A percentile compares a stretch with the other conserved stretches of the same genome.
Conservation (phyloP, 352 stramenopile species). For the Pythium oligandrum region DNA sequence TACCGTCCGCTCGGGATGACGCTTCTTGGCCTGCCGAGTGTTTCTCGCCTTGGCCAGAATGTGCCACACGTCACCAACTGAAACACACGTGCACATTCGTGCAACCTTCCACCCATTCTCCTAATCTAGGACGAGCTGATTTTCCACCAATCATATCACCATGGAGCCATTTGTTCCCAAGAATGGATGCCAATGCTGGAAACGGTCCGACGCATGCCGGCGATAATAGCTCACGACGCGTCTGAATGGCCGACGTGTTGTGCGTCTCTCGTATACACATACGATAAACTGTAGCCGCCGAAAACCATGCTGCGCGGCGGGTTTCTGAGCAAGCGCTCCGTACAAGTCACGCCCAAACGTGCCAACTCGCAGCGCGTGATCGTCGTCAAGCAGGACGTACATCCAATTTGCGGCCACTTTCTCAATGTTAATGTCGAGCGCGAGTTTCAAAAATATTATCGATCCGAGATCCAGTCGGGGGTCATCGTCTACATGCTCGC, state of each 20-base stretch:
- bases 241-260: no score
- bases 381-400: constrained; percentile 36
- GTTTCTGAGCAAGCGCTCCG: constrained; percentile 9
- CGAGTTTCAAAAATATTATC: constrained; percentile 59
- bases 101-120: not conserved
- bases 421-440: constrained; percentile 47
- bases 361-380: constrained; percentile 6
- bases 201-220: no score
- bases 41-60: no score
- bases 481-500: constrained; percentile 30
- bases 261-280: no score
- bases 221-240: no score
- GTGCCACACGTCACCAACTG: no score
- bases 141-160: constrained; percentile 4
- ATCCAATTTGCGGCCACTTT: constrained; percentile 43
- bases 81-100: not conserved
- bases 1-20: no score
- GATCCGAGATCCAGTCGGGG: constrained; percentile 30
- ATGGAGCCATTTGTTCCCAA: constrained; percentile 3
- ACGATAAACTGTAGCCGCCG: no score
- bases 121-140: no score
- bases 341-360: constrained; percentile 25
- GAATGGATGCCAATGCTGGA: not conserved
- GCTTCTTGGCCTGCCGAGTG: no score
- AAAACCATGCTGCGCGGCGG: no score